These are phyloP conservation scores for Xylaria scruposa DNA, from an alignment of 495 filamentous ascomycete species.

Conservation along the genomic window DNA sequence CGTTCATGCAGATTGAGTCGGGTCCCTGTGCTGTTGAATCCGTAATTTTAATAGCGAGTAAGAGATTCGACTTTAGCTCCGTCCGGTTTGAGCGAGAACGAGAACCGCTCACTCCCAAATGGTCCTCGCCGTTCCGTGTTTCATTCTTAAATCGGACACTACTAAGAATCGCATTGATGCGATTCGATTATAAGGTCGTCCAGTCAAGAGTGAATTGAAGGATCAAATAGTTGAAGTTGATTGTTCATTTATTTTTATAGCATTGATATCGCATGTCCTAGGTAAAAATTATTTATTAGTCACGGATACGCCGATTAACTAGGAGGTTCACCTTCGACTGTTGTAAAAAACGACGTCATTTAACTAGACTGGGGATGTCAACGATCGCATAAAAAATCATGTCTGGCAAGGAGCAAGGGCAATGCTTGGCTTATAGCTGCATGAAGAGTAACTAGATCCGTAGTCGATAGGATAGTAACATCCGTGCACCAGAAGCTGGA, in stretches of 20 bases:
- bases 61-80: not conserved
- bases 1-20: conserved; percentile 1
- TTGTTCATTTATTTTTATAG: not conserved
- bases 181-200: not conserved
- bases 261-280: not conserved
- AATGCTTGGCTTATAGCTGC: not conserved
- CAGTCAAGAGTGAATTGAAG: not conserved
- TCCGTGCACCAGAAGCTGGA: not conserved
- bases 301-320: not conserved
- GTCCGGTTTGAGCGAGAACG: not conserved
- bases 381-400: not conserved
- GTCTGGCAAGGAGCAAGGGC: not conserved
- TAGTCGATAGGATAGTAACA: not conserved
- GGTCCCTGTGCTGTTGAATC: not conserved
- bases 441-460: not conserved
- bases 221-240: not conserved
- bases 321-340: not conserved
- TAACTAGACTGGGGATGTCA: not conserved
- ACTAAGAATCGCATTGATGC: not conserved
- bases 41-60: conserved; percentile 4
- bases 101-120: not conserved
- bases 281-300: not conserved
- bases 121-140: not conserved
- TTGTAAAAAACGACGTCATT: not conserved
- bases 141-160: not conserved